These are phyloP conservation scores for Penicillium concentricum DNA, from an alignment of 2,329 filamentous ascomycete species.

Conservation along the genomic window DNA sequence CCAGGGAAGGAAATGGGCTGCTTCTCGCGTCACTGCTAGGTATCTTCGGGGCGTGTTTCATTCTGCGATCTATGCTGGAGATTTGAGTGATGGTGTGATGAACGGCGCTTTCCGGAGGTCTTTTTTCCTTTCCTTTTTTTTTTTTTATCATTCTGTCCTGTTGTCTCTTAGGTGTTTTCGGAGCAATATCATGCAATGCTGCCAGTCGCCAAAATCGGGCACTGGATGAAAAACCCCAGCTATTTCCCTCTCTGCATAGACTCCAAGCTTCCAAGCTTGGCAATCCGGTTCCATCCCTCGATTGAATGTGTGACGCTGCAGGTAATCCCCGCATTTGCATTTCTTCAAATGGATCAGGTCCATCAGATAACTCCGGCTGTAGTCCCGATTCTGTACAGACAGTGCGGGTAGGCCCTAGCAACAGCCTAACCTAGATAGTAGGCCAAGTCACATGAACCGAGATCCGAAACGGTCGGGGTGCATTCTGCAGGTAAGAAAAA, in stretches of 20 bases:
- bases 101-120: neutral
- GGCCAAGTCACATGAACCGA: constrained; percentile 16
- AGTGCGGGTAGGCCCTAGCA: too few relatives aligned
- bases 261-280: neutral
- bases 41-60: constrained; percentile 42
- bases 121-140: neutral
- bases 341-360: neutral
- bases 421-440: constrained; percentile 2
- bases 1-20: constrained; percentile 48
- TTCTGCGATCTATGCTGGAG: constrained; percentile 38
- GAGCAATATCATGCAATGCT: constrained; percentile 4
- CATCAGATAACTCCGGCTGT: constrained; percentile 6
- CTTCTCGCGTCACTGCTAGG: constrained; percentile 41
- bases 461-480: constrained; percentile 17
- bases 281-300: neutral
- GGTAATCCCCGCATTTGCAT: neutral
- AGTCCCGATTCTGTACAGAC: neutral
- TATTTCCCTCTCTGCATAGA: neutral
- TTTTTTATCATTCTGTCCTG: neutral
- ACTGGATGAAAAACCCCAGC: neutral
- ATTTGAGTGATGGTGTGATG: constrained; percentile 12
- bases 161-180: neutral
- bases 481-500: constrained; percentile 10
- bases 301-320: neutral
- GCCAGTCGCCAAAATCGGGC: neutral